Percentiles rank a stretch among this genome's conserved stretches.
These are phyloP conservation scores for Leccinum ochraceum DNA, from an alignment of 768 basidiomycete species.

Conservation along the genomic window DNA sequence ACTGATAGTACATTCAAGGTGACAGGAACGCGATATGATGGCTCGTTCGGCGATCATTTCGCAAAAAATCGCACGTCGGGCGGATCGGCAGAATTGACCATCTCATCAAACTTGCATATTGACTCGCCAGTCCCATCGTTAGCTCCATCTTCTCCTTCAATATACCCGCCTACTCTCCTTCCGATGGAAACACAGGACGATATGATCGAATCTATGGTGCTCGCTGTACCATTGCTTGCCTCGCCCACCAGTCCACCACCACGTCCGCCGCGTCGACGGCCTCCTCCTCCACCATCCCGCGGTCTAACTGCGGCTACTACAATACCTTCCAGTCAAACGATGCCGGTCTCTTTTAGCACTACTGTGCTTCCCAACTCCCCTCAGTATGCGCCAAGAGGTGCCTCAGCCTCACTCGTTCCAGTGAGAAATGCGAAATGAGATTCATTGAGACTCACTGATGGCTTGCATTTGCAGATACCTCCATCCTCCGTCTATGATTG, in stretches of 20 bases:
- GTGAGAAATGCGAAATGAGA: neutral
- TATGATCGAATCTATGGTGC: conserved; percentile 20
- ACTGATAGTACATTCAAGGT: neutral
- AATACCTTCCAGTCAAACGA: neutral
- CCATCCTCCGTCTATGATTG: neutral
- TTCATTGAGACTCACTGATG: neutral
- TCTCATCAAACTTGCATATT: conserved; percentile 23
- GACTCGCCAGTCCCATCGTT: conserved; percentile 25
- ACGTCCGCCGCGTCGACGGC: conserved; percentile 18
- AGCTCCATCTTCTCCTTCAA: conserved; percentile 50
- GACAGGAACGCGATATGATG: neutral
- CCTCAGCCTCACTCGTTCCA: conserved; percentile 10
- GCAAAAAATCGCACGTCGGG: conserved; percentile 14
- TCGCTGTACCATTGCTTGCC: neutral
- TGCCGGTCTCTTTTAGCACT: conserved; percentile 1
- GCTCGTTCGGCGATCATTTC: conserved; percentile 2
- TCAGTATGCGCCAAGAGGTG: conserved; percentile 30
- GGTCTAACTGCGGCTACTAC: neutral
- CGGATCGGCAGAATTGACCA: conserved; percentile 18
- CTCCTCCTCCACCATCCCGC: conserved; percentile 16
- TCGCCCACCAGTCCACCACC: conserved; percentile 12
- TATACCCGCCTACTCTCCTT: conserved; percentile 49
- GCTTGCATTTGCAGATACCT: neutral
- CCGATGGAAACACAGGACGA: conserved; percentile 23
- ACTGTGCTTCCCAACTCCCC: conserved; percentile 17